Conservation (phyloP, 2,329 filamentous ascomycete genomes). For the Hyphodiscus sp. region DNA sequence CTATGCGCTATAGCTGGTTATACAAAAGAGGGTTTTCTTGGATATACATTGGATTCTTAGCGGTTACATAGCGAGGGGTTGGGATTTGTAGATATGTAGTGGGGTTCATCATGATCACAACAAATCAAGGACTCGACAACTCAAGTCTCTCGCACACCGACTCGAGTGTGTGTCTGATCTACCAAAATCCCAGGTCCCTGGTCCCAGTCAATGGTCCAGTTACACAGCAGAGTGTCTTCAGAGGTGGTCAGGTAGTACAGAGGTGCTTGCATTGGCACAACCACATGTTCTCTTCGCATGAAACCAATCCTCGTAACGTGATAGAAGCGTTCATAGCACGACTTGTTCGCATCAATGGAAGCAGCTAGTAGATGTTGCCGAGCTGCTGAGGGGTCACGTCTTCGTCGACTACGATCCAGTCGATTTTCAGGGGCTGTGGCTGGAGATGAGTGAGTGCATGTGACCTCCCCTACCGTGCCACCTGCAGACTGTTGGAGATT, state of each 20-base stretch:
- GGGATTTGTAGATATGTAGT: background rate
- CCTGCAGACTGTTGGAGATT: background rate
- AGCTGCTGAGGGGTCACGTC: background rate
- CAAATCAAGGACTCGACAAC: background rate
- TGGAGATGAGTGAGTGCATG: background rate
- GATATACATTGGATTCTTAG: background rate
- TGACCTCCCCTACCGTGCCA: background rate
- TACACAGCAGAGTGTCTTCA: background rate
- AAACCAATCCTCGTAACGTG: background rate
- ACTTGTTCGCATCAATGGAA: background rate
- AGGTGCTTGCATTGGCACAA: background rate
- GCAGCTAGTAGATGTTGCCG: background rate
- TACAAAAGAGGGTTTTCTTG: background rate
- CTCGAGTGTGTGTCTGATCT: background rate
- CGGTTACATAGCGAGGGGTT: background rate
- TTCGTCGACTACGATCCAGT: background rate
- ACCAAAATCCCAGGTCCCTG: background rate
- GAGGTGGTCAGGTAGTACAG: background rate
- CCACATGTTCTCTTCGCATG: background rate
- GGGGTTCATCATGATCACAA: background rate
- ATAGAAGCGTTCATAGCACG: background rate
- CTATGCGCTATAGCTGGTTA: background rate
- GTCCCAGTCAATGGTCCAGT: background rate
- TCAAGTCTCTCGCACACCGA: background rate
- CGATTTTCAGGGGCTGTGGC: background rate